A percentile compares a stretch with the other conserved stretches of the same genome.
Evolutionary conservation across 352 stramenopile genomes (phyloP).

Genomic region (Plasmopara halstedii): DNA sequence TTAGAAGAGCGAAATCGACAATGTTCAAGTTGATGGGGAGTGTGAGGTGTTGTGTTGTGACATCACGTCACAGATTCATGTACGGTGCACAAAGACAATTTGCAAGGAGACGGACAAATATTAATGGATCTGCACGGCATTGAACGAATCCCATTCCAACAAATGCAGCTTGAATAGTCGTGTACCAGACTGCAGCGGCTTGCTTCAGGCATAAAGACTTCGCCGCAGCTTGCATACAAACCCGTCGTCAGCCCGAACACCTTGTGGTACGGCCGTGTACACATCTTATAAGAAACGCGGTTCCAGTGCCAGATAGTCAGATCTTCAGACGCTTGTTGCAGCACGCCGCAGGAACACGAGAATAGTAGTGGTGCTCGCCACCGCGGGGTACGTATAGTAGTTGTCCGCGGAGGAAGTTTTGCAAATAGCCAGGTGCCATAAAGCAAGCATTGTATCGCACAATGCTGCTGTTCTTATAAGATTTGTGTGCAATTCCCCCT

Average conservation of each 20-base stretch:
- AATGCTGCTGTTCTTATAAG: slow-evolving; percentile 10
- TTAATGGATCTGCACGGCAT: background rate
- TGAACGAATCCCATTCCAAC: background rate
- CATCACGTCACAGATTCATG: too few relatives aligned
- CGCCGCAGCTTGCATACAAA: slow-evolving; percentile 13
- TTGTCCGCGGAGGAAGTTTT: slow-evolving; percentile 21
- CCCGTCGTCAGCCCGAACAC: too few relatives aligned
- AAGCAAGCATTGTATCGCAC: slow-evolving; percentile 24
- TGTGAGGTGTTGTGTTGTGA: too few relatives aligned
- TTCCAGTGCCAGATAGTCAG: slow-evolving; percentile 5
- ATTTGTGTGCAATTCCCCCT: slow-evolving; percentile 17
- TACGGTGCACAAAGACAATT: background rate
- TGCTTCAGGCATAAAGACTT: slow-evolving; percentile 35
- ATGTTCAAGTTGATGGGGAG: too few relatives aligned
- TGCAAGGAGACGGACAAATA: slow-evolving; percentile 1
- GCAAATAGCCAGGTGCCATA: slow-evolving; percentile 15
- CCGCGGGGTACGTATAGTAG: slow-evolving; percentile 19
- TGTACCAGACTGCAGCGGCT: slow-evolving; percentile 19
- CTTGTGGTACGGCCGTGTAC: slow-evolving; percentile 12
- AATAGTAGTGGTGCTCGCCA: slow-evolving; percentile 15
- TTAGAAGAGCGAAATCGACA: too few relatives aligned
- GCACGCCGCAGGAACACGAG: slow-evolving; percentile 8
- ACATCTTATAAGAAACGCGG: slow-evolving; percentile 6
- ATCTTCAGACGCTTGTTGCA: background rate
- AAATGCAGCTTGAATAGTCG: slow-evolving; percentile 9